Percentiles rank a stretch among this genome's conserved stretches.
These are phyloP conservation scores for Liriodendron chinense DNA, from an alignment of 164 flowering plant species.

Conservation along the genomic window DNA sequence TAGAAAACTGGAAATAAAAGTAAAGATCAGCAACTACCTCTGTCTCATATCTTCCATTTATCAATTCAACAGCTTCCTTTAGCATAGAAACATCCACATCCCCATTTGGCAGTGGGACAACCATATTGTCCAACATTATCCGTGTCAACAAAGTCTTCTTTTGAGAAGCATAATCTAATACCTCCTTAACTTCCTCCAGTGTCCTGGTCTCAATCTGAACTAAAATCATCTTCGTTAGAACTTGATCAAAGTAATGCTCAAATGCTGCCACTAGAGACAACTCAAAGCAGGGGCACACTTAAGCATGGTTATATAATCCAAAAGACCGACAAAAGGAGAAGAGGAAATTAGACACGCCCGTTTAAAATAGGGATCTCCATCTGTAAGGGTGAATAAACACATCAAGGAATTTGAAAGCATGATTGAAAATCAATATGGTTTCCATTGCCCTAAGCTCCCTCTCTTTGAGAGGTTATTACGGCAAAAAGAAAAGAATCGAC, in stretches of 20 bases:
- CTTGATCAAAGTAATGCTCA: background rate
- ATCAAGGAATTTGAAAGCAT: too few relatives aligned
- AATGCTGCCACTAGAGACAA: background rate
- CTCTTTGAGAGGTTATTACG: too few relatives aligned
- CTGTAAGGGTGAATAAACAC: too few relatives aligned
- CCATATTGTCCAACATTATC: slow-evolving; percentile 98
- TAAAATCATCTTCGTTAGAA: slow-evolving; percentile 1
- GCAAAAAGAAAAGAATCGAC: too few relatives aligned
- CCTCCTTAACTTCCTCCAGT: slow-evolving; percentile 82
- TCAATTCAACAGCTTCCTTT: slow-evolving; percentile 78
- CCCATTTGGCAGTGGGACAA: slow-evolving; percentile 71
- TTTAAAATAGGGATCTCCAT: too few relatives aligned
- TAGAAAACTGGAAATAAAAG: background rate
- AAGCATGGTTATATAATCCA: too few relatives aligned
- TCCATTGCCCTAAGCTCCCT: too few relatives aligned
- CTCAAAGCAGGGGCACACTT: too few relatives aligned
- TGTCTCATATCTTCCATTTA: slow-evolving; percentile 83
- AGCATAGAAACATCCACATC: slow-evolving; percentile 91
- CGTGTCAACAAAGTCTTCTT: slow-evolving; percentile 66
- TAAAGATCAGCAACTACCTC: slow-evolving; percentile 52
- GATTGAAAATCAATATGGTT: too few relatives aligned
- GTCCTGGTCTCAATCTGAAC: slow-evolving; percentile 90
- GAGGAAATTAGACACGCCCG: too few relatives aligned
- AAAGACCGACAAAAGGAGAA: too few relatives aligned
- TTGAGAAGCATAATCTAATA: slow-evolving; percentile 67